phyloP scores from a whole-genome alignment of 306 rosid genomes.

The Fagus sylvatica region DNA sequence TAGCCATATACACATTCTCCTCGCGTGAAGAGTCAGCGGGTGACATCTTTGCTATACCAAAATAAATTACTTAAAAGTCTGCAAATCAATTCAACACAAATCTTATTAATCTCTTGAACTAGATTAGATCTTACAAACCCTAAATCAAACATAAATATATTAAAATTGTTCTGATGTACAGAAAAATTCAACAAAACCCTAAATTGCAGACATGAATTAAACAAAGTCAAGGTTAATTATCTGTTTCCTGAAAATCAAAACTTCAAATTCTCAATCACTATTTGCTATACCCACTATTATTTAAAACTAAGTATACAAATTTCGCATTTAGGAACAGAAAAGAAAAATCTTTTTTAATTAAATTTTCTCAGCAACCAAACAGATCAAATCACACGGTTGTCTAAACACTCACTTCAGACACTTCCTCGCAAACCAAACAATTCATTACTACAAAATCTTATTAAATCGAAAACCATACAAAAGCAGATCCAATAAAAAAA shows the following conservation, averaged over 20 bases:
- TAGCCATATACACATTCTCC: slow-evolving; percentile 91
- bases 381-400: slow-evolving; percentile 1
- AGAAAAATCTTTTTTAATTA: background rate
- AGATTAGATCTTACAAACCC: background rate
- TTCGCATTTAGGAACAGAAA: background rate
- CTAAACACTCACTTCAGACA: background rate
- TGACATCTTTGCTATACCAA: slow-evolving; percentile 36
- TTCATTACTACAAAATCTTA: background rate
- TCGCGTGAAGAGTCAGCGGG: slow-evolving; percentile 66
- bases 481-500: slow-evolving; percentile 13
- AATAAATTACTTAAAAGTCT: slow-evolving; percentile 6
- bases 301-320: background rate
- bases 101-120: background rate
- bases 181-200: background rate
- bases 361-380: slow-evolving; percentile 14
- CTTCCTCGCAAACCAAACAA: slow-evolving; percentile 7
- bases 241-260: background rate
- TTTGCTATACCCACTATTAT: background rate
- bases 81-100: background rate
- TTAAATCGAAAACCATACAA: slow-evolving; percentile 12
- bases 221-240: background rate
- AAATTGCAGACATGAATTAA: background rate
- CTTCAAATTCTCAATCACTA: background rate
- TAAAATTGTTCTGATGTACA: background rate
- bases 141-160: background rate